A percentile compares a stretch with the other conserved stretches of the same genome.
Conservation (phyloP, 768 basidiomycete species). For the Boletus reticuloceps region DNA sequence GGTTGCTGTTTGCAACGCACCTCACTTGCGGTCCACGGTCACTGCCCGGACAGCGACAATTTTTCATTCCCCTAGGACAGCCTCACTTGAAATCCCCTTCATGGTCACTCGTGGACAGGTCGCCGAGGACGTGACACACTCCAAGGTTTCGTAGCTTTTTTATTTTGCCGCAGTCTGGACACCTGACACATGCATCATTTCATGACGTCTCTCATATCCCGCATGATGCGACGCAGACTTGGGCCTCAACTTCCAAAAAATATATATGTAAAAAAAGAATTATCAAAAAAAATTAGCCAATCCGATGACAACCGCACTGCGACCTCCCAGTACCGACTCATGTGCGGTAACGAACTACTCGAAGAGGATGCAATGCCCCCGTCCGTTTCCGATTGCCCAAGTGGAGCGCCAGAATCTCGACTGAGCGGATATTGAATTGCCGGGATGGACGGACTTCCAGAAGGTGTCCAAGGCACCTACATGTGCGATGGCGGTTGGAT, state of each 20-base stretch:
- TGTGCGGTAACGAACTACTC: conserved; percentile 12
- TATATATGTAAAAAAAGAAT: no score
- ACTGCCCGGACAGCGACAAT: conserved; percentile 2
- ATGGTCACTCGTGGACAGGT: conserved; percentile 1
- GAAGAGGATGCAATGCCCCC: conserved; percentile 14
- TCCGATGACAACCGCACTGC: conserved; percentile 7
- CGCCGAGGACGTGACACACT: conserved; percentile 7
- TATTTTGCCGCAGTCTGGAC: conserved; percentile 6
- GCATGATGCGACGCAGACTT: conserved; percentile 2
- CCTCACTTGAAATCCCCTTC: conserved; percentile 10
- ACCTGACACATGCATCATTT: conserved; percentile 18
- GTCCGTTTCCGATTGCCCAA: conserved; percentile 9
- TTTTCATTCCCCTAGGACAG: conserved; percentile 26
- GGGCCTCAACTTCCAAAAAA: conserved; percentile 1
- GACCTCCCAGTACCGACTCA: conserved; percentile 2
- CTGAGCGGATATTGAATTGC: conserved; percentile 33
- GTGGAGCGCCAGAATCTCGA: conserved; percentile 29
- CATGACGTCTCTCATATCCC: conserved; percentile 6
- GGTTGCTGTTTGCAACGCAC: conserved; percentile 14
- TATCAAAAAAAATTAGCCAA: background rate
- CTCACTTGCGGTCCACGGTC: conserved; percentile 14
- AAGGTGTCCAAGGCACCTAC: conserved; percentile 18
- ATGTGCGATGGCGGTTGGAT: conserved; percentile 16
- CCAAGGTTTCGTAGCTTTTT: conserved; percentile 4
- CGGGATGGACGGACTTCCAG: conserved; percentile 26